A percentile compares a stretch with the other conserved stretches of the same genome.
Evolutionary conservation across 441 rosid species (phyloP).

Genomic region (Biscutella auriculata): DNA sequence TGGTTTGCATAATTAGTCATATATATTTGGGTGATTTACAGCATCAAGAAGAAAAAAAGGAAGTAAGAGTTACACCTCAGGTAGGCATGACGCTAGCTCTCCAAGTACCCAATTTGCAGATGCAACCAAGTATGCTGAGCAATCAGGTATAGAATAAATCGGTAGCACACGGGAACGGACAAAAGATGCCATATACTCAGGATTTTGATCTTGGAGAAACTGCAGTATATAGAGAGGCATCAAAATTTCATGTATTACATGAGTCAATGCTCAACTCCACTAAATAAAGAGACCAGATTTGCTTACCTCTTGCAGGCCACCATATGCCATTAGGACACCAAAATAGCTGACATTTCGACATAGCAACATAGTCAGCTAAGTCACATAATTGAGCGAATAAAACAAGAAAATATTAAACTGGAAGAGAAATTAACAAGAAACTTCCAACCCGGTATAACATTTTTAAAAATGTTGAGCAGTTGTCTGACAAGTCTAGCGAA

Average conservation of each 20-base stretch:
- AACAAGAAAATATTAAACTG: not conserved
- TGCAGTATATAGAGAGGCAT: slow-evolving; percentile 26
- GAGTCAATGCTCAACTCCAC: slow-evolving; percentile 9
- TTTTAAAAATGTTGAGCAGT: not conserved
- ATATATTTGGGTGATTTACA: not conserved
- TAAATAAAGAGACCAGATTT: slow-evolving; percentile 16
- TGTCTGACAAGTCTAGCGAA: not conserved
- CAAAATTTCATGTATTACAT: slow-evolving; percentile 9
- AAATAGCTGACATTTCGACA: slow-evolving; percentile 49
- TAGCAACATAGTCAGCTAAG: slow-evolving; percentile 19
- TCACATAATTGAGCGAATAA: slow-evolving; percentile 9
- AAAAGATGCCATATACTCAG: slow-evolving; percentile 41
- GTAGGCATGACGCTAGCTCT: slow-evolving; percentile 72
- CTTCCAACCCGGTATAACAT: not conserved
- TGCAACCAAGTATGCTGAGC: slow-evolving; percentile 64
- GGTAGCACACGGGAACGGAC: slow-evolving; percentile 56
- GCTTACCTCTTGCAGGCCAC: slow-evolving; percentile 85
- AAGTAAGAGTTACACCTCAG: slow-evolving; percentile 43
- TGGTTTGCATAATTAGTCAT: not conserved
- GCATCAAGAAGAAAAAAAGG: slow-evolving; percentile 15
- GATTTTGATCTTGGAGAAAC: slow-evolving; percentile 66
- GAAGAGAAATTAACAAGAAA: not conserved
- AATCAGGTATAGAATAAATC: slow-evolving; percentile 34
- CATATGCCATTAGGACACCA: slow-evolving; percentile 78
- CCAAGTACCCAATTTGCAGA: slow-evolving; percentile 83